Evolutionary conservation across 2,329 filamentous ascomycete genomes (phyloP).

Genomic region (Cytospora leucostoma): DNA sequence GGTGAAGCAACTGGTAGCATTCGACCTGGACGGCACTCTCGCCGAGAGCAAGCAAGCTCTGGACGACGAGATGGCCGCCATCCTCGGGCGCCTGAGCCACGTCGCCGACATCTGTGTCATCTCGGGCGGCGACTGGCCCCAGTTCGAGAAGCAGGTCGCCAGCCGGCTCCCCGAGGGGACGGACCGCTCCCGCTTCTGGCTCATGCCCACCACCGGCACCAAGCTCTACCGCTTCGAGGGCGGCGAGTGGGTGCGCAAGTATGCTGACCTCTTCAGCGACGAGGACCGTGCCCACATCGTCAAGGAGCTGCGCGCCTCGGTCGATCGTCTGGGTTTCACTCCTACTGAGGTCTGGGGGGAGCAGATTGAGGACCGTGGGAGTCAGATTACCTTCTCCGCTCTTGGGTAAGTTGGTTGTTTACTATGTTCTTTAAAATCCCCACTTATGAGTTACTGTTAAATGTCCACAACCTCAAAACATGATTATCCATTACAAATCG

Average conservation of each 20-base stretch:
- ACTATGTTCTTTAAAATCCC: background rate
- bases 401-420: slow-evolving; percentile 31
- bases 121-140: slow-evolving; percentile 45
- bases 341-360: slow-evolving; percentile 43
- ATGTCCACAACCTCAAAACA: background rate
- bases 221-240: slow-evolving; percentile 41
- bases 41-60: slow-evolving; percentile 28
- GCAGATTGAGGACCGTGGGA: slow-evolving; percentile 44
- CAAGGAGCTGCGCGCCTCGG: slow-evolving; percentile 38
- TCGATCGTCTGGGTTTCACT: slow-evolving; percentile 41
- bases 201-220: slow-evolving; percentile 46
- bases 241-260: slow-evolving; percentile 37
- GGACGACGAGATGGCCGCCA: slow-evolving; percentile 24
- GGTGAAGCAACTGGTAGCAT: slow-evolving; percentile 27
- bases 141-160: slow-evolving; percentile 44
- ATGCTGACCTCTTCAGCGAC: slow-evolving; percentile 42
- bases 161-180: slow-evolving; percentile 40
- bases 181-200: slow-evolving; percentile 42
- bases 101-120: slow-evolving; percentile 44
- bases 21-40: slow-evolving; percentile 28
- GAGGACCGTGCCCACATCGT: slow-evolving; percentile 36
- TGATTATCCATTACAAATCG: background rate
- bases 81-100: slow-evolving; percentile 34
- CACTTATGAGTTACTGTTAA: background rate
- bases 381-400: slow-evolving; percentile 45